These are phyloP conservation scores for Starmerella bacillaris DNA, from an alignment of 805 yeast genomes.

Conservation along the genomic window DNA sequence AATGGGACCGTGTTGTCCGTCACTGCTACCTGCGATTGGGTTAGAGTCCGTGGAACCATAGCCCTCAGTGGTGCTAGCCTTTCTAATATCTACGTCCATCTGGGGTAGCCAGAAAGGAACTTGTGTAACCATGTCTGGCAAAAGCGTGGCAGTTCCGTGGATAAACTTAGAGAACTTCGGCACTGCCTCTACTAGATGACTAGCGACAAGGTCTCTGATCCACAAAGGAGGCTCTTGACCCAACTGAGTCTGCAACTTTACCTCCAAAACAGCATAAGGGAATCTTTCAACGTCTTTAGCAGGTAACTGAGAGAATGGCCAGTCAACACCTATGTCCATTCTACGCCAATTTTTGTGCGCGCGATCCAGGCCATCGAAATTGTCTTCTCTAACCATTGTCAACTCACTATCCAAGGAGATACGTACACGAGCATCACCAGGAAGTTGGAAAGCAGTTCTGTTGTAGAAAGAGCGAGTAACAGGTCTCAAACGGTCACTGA, in stretches of 20 bases:
- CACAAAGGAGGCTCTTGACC: slow-evolving; percentile 98
- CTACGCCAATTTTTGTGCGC: slow-evolving; percentile 94
- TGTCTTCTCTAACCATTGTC: slow-evolving; percentile 94
- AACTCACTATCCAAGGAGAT: slow-evolving; percentile 93
- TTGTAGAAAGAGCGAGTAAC: slow-evolving; percentile 91
- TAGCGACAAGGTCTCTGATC: slow-evolving; percentile 81
- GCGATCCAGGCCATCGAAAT: slow-evolving; percentile 82
- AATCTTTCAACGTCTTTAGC: slow-evolving; percentile 77
- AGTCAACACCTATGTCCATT: slow-evolving; percentile 94
- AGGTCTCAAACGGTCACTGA: slow-evolving; percentile 74
- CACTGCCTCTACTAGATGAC: slow-evolving; percentile 92
- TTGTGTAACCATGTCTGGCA: slow-evolving; percentile 64
- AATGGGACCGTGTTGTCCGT: slow-evolving; percentile 3
- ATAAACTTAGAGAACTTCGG: slow-evolving; percentile 95
- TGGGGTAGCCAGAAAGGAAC: slow-evolving; percentile 97
- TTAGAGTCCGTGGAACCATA: slow-evolving; percentile 27
- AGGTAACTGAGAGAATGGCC: slow-evolving; percentile 75
- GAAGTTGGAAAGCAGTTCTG: slow-evolving; percentile 96
- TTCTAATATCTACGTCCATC: slow-evolving; percentile 87
- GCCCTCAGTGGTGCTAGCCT: slow-evolving; percentile 48
- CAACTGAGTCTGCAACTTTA: slow-evolving; percentile 87
- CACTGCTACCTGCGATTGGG: neutral
- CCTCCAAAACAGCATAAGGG: slow-evolving; percentile 96
- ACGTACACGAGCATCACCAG: slow-evolving; percentile 98
- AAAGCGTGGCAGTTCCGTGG: slow-evolving; percentile 85